Evolutionary conservation across 2,329 filamentous ascomycete genomes (phyloP).

Genomic region (Epichloe aotearoae): DNA sequence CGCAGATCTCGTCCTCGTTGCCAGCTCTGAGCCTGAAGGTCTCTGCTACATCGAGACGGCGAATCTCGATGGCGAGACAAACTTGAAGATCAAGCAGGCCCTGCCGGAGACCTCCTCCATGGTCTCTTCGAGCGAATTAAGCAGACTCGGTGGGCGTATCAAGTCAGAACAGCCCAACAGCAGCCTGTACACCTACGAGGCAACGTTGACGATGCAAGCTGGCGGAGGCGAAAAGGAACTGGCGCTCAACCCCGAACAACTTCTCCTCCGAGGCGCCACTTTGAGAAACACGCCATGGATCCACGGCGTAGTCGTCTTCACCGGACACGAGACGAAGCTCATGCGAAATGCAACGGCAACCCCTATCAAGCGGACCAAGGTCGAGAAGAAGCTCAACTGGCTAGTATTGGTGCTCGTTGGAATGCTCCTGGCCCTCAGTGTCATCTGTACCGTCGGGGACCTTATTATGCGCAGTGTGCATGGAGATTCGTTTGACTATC

Average conservation of each 20-base stretch:
- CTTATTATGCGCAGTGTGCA: conserved; percentile 61
- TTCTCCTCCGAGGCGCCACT: conserved; percentile 84
- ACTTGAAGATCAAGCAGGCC: conserved; percentile 96
- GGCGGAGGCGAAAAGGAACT: conserved; percentile 90
- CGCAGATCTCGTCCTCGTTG: conserved; percentile 80
- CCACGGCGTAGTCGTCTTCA: conserved; percentile 87
- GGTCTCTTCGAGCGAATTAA: conserved; percentile 76
- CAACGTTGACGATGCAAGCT: conserved; percentile 79
- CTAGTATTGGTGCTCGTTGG: conserved; percentile 83
- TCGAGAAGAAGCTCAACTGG: conserved; percentile 85
- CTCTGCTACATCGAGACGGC: conserved; percentile 98
- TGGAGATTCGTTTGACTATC: conserved; percentile 53
- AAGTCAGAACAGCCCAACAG: conserved; percentile 96
- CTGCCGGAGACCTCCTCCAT: conserved; percentile 82
- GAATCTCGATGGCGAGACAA: conserved; percentile 94
- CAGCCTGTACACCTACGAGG: conserved; percentile 96
- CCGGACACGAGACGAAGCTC: conserved; percentile 90
- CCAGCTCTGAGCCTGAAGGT: conserved; percentile 92
- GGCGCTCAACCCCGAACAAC: conserved; percentile 78
- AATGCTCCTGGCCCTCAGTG: conserved; percentile 71
- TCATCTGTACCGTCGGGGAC: conserved; percentile 86
- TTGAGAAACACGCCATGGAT: conserved; percentile 95
- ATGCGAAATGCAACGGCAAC: conserved; percentile 97
- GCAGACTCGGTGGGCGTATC: conserved; percentile 71
- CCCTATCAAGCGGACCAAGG: conserved; percentile 93